phyloP scores from a whole-genome alignment of 1,139 yeast species.

The Suzukiozyma palmioleophila region DNA sequence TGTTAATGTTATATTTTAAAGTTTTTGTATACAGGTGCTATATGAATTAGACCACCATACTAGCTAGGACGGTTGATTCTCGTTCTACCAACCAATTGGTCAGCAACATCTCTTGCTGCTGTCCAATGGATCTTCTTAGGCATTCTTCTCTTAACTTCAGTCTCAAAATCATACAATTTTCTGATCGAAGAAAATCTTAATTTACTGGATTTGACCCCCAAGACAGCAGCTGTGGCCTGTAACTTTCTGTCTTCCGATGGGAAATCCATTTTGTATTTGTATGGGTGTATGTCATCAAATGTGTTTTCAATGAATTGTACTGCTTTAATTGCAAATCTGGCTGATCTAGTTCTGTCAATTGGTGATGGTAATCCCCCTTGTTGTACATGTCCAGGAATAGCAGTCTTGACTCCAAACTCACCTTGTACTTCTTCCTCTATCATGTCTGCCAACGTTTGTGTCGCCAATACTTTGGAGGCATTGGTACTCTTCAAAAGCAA shows the following conservation, averaged over 20 bases:
- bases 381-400: conserved; percentile 97
- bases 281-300: conserved; percentile 15
- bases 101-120: conserved; percentile 68
- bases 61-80: conserved; percentile 8
- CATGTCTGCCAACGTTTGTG: conserved; percentile 78
- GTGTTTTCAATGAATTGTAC: conserved; percentile 75
- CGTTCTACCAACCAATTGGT: conserved; percentile 78
- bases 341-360: conserved; percentile 88
- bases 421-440: conserved; percentile 73
- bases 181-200: conserved; percentile 70
- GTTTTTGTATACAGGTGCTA: background rate
- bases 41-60: conserved; percentile 11
- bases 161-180: conserved; percentile 78
- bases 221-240: conserved; percentile 69
- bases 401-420: conserved; percentile 86
- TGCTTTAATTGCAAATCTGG: conserved; percentile 84
- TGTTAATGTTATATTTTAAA: no score
- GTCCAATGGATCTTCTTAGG: conserved; percentile 89
- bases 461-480: conserved; percentile 78
- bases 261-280: conserved; percentile 29
- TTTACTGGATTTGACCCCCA: conserved; percentile 81
- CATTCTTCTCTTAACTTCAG: conserved; percentile 75
- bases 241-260: conserved; percentile 31
- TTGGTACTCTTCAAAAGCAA: conserved; percentile 79
- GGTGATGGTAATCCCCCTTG: conserved; percentile 97